These are phyloP conservation scores for Aureoboletus auriporus DNA, from an alignment of 768 basidiomycete species.

Conservation along the genomic window DNA sequence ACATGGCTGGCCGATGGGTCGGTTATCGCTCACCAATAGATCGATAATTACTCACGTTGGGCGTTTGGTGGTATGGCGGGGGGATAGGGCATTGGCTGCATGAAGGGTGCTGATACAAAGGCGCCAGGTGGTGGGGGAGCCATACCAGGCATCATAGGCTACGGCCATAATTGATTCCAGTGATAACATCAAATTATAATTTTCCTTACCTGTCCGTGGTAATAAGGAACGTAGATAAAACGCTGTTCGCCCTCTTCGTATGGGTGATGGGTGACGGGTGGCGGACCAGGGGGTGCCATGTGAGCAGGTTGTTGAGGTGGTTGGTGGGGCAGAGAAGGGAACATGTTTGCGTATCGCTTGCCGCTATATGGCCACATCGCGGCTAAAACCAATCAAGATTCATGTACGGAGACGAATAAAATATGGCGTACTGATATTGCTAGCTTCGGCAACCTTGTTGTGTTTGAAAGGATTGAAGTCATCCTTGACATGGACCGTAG, in stretches of 20 bases:
- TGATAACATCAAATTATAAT: background rate
- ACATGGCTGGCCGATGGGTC: conserved; percentile 57
- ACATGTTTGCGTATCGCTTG: conserved; percentile 79
- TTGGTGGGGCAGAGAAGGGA: conserved; percentile 57
- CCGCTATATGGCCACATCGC: conserved; percentile 87
- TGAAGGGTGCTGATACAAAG: conserved; percentile 77
- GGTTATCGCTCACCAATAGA: background rate
- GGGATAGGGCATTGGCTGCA: conserved; percentile 84
- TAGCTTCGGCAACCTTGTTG: conserved; percentile 72
- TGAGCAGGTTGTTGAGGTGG: conserved; percentile 65
- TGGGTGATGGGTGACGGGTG: conserved; percentile 66
- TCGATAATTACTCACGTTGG: conserved; percentile 30
- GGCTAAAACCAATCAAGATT: conserved; percentile 36
- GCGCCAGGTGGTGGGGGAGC: conserved; percentile 73
- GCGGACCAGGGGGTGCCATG: conserved; percentile 63
- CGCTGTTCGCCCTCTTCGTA: conserved; percentile 75
- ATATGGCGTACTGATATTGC: conserved; percentile 61
- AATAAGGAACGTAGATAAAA: conserved; percentile 79
- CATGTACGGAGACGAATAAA: background rate
- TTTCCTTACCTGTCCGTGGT: conserved; percentile 65
- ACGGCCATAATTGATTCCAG: conserved; percentile 6
- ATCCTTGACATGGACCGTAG: conserved; percentile 81
- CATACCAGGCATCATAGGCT: conserved; percentile 88
- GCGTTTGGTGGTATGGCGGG: conserved; percentile 77
- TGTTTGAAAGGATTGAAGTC: conserved; percentile 98